These are phyloP conservation scores for Fusarium sp. DNA, from an alignment of 2,329 filamentous ascomycete genomes.

Conservation along the genomic window DNA sequence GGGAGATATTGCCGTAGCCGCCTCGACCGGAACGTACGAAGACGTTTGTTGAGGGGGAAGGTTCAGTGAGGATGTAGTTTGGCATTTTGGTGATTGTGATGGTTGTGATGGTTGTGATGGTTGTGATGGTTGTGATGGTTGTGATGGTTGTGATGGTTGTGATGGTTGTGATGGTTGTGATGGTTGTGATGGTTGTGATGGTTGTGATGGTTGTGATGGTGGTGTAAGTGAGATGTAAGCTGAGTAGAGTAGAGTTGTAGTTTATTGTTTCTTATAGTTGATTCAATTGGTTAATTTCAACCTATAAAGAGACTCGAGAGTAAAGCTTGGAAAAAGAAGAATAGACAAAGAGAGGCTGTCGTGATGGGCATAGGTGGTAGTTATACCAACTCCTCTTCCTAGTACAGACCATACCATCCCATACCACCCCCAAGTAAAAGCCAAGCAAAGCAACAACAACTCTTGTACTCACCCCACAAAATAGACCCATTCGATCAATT, in stretches of 20 bases:
- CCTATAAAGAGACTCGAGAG: background rate
- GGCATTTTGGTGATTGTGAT: constrained; percentile 42
- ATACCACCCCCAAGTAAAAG: constrained; percentile 22
- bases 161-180: constrained; percentile 9
- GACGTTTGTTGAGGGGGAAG: constrained; percentile 47
- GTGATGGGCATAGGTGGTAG: constrained; percentile 37
- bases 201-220: constrained; percentile 7
- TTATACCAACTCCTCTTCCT: constrained; percentile 36
- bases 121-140: constrained; percentile 8
- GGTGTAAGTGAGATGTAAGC: constrained; percentile 21
- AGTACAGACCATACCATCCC: constrained; percentile 19
- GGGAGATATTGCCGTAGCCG: constrained; percentile 67
- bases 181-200: constrained; percentile 8
- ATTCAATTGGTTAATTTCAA: background rate
- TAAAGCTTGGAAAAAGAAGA: constrained; percentile 6
- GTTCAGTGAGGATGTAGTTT: constrained; percentile 50
- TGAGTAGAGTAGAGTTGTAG: constrained; percentile 3
- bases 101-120: constrained; percentile 7
- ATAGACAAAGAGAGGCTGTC: constrained; percentile 28
- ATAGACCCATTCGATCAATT: constrained; percentile 18
- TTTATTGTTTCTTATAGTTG: constrained; percentile 7
- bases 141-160: constrained; percentile 10
- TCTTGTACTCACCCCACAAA: constrained; percentile 43
- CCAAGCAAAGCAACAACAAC: constrained; percentile 25
- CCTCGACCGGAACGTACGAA: constrained; percentile 65